These are phyloP conservation scores for Poa pratensis DNA, from an alignment of 176 grass and related monocot genomes.

Conservation along the genomic window DNA sequence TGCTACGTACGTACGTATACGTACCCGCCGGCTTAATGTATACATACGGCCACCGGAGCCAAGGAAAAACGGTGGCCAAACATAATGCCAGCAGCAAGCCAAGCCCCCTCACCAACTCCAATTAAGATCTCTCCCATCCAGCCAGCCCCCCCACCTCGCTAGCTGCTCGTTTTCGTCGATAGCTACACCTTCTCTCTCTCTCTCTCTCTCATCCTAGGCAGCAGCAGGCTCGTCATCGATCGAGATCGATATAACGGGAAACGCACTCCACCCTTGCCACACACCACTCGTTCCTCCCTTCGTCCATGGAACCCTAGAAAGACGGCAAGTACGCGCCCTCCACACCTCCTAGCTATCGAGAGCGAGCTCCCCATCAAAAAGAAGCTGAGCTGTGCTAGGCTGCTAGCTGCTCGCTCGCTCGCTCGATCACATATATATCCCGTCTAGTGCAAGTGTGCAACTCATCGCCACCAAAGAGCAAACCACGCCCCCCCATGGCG, in stretches of 20 bases:
- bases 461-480: background rate
- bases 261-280: slow-evolving; percentile 40
- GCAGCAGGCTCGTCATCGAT: background rate
- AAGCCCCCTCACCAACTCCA: slow-evolving; percentile 53
- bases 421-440: slow-evolving; percentile 38
- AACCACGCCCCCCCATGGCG: slow-evolving; percentile 27
- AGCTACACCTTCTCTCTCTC: background rate
- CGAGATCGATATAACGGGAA: slow-evolving; percentile 15
- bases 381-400: background rate
- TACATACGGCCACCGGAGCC: slow-evolving; percentile 30
- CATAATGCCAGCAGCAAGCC: slow-evolving; percentile 33
- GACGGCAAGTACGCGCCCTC: slow-evolving; percentile 34
- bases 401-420: background rate
- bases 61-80: slow-evolving; percentile 41
- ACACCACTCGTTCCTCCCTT: slow-evolving; percentile 33
- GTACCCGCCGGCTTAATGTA: background rate
- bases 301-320: slow-evolving; percentile 51
- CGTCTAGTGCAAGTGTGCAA: slow-evolving; percentile 21
- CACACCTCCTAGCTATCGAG: background rate
- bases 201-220: background rate
- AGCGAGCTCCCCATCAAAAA: background rate
- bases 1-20: background rate
- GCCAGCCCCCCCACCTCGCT: background rate
- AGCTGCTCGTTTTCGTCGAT: slow-evolving; percentile 17
- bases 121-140: slow-evolving; percentile 50